A percentile compares a stretch with the other conserved stretches of the same genome.
phyloP scores from a whole-genome alignment of 495 filamentous ascomycete genomes.

The Ascodesmis nigricans region DNA sequence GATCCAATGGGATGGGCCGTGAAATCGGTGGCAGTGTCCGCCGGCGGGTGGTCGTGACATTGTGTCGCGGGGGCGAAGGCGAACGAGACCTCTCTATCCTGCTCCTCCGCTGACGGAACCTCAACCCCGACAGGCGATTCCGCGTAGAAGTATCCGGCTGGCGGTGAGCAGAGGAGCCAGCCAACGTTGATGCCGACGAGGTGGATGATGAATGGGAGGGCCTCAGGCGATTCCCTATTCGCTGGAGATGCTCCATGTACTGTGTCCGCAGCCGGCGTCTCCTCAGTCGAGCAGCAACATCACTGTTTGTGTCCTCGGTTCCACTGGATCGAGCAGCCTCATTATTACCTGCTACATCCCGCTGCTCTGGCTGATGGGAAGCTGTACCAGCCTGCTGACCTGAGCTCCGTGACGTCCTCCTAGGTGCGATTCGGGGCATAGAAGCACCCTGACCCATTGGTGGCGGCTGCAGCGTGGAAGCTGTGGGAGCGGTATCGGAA shows the following conservation, averaged over 20 bases:
- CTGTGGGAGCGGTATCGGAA: slow-evolving; percentile 15
- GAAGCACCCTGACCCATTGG: slow-evolving; percentile 23
- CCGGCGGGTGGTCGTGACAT: slow-evolving; percentile 1
- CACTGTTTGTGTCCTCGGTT: slow-evolving; percentile 8
- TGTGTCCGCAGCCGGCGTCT: slow-evolving; percentile 19
- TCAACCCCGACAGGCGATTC: slow-evolving; percentile 31
- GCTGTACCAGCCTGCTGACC: slow-evolving; percentile 7
- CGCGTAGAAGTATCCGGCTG: not conserved
- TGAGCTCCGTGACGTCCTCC: slow-evolving; percentile 14
- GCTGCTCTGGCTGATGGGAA: slow-evolving; percentile 4
- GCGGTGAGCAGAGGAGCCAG: slow-evolving; percentile 10
- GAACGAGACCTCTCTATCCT: slow-evolving; percentile 16
- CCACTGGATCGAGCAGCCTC: slow-evolving; percentile 5
- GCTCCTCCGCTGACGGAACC: slow-evolving; percentile 24
- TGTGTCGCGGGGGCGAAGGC: slow-evolving; percentile 10
- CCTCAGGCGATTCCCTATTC: slow-evolving; percentile 15
- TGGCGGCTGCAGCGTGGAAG: slow-evolving; percentile 19
- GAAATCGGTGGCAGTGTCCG: slow-evolving; percentile 15
- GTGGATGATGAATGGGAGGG: slow-evolving; percentile 7
- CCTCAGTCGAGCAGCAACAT: slow-evolving; percentile 11
- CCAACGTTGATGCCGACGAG: slow-evolving; percentile 3
- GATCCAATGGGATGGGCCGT: slow-evolving; percentile 15
- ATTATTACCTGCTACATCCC: slow-evolving; percentile 6
- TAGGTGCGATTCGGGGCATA: slow-evolving; percentile 20
- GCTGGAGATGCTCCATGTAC: slow-evolving; percentile 18